Conservation (phyloP, 192 early-diverging fungal species). For the Coemansia interrupta region DNA sequence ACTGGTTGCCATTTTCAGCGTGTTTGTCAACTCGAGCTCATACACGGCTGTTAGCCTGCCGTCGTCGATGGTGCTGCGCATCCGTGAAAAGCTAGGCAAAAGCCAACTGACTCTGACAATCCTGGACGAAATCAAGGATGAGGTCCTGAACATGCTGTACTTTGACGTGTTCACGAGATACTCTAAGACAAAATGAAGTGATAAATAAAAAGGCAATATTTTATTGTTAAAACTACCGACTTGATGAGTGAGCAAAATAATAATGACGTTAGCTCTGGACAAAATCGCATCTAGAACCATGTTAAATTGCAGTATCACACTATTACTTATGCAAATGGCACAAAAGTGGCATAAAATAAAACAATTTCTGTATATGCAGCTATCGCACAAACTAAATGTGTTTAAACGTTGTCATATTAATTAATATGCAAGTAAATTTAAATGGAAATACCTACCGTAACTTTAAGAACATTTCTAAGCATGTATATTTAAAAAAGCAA, state of each 20-base stretch:
- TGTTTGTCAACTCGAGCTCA: constrained; percentile 50
- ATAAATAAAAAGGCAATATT: not conserved
- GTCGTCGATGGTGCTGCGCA: constrained; percentile 30
- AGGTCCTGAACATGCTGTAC: constrained; percentile 50
- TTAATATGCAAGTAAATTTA: no score
- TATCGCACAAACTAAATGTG: no score
- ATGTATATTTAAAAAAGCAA: no score
- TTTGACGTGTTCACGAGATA: constrained; percentile 49
- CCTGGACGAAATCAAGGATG: constrained; percentile 51
- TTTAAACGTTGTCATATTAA: no score
- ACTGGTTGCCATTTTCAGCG: constrained; percentile 45
- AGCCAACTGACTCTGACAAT: constrained; percentile 38
- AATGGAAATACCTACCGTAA: no score
- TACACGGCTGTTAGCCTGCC: constrained; percentile 42
- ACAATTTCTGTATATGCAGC: no score
- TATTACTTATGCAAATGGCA: no score
- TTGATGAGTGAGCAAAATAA: not conserved
- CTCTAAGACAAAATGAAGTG: constrained; percentile 30
- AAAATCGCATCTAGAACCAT: no score
- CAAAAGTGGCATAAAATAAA: no score
- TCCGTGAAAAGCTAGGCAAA: constrained; percentile 33
- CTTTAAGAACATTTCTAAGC: no score
- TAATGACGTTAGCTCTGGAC: no score
- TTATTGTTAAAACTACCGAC: not conserved
- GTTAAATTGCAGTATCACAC: no score